Evolutionary conservation across 108 stramenopile species (phyloP).

Genomic region (Cyclostephanos invisitatus): DNA sequence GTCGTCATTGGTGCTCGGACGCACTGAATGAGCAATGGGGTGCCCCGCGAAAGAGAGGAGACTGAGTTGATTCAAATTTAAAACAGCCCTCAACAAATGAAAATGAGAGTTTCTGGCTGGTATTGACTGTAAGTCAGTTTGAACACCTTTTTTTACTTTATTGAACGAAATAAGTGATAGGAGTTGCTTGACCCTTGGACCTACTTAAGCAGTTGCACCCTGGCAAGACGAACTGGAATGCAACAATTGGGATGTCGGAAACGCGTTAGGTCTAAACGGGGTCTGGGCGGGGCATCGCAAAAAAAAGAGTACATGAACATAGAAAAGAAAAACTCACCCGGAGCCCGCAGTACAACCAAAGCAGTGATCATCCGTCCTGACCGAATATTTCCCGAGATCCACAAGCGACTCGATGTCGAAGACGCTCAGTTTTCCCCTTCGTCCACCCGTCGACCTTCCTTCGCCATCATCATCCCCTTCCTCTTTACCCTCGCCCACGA

Average conservation of each 20-base stretch:
- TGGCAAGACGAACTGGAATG: constrained; percentile 29
- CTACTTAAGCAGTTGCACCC: constrained; percentile 36
- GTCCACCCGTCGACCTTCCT: constrained; percentile 25
- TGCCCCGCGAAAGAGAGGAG: too few species aligned
- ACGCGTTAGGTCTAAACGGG: not conserved
- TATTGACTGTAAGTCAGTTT: too few species aligned
- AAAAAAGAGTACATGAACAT: constrained; percentile 52
- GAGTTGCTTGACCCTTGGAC: not conserved
- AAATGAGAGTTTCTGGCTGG: too few species aligned
- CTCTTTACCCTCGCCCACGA: constrained; percentile 51
- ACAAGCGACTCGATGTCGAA: constrained; percentile 88
- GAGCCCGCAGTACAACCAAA: constrained; percentile 98
- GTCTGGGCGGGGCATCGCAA: too few species aligned
- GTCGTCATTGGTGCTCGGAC: not conserved
- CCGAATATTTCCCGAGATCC: constrained; percentile 67
- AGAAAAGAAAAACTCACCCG: constrained; percentile 55
- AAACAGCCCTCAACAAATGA: too few species aligned
- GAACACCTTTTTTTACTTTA: too few species aligned
- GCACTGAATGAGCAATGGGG: not conserved
- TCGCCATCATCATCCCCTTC: not conserved
- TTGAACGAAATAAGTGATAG: too few species aligned
- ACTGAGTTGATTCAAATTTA: too few species aligned
- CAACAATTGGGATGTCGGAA: not conserved
- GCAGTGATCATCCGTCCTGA: constrained; percentile 94
- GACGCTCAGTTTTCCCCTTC: constrained; percentile 54